These are phyloP conservation scores for Ustilago esculenta DNA, from an alignment of 1,284 basidiomycete species.

Conservation along the genomic window DNA sequence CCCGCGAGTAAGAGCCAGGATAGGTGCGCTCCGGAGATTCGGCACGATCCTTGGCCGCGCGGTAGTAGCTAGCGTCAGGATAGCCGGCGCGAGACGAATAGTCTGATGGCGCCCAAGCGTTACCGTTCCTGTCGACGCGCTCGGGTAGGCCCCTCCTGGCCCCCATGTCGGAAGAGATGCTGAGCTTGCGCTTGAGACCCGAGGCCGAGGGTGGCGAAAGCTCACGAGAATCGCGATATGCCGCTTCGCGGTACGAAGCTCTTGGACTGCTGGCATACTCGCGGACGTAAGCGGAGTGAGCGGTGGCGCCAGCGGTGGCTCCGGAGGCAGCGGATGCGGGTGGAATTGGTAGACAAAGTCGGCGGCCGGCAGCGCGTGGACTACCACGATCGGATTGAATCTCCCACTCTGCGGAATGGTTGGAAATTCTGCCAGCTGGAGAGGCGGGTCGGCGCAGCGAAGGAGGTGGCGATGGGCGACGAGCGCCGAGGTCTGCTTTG, in stretches of 20 bases:
- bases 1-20: conserved; percentile 24
- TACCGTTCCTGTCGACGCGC: conserved; percentile 27
- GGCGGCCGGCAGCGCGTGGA: conserved; percentile 21
- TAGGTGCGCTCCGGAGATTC: conserved; percentile 37
- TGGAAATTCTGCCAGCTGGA: conserved; percentile 32
- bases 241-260: conserved; percentile 22
- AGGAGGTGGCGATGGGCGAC: conserved; percentile 23
- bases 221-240: conserved; percentile 39
- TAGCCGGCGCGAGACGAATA: conserved; percentile 21
- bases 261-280: conserved; percentile 38
- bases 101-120: conserved; percentile 19
- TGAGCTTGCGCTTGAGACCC: conserved; percentile 35
- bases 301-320: conserved; percentile 4
- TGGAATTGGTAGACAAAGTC: conserved; percentile 14
- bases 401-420: conserved; percentile 46
- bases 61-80: conserved; percentile 26
- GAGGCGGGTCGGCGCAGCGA: conserved; percentile 34
- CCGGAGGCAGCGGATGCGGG: conserved; percentile 3
- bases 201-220: conserved; percentile 19
- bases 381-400: conserved; percentile 39
- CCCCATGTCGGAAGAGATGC: conserved; percentile 30
- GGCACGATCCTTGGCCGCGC: conserved; percentile 21
- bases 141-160: conserved; percentile 15
- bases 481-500: conserved; percentile 15
- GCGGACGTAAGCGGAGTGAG: conserved; percentile 18